A percentile compares a stretch with the other conserved stretches of the same genome.
These are phyloP conservation scores for Taiwanofungus camphoratus DNA, from an alignment of 1,284 basidiomycete genomes.

Conservation along the genomic window DNA sequence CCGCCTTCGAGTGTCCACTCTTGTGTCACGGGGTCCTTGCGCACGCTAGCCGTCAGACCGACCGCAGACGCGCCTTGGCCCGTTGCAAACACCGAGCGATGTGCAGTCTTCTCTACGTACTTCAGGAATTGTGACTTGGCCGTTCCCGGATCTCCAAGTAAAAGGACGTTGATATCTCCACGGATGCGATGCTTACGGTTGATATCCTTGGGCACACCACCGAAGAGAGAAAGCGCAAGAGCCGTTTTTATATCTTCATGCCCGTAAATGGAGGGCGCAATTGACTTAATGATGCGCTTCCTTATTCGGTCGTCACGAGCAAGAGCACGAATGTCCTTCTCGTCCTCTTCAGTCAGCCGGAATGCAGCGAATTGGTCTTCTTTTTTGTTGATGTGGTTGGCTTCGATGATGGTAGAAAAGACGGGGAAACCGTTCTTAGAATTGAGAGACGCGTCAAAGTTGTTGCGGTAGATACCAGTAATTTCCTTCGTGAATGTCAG, in stretches of 20 bases:
- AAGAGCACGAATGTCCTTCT: constrained; percentile 83
- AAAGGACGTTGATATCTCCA: constrained; percentile 94
- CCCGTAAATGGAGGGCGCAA: constrained; percentile 97
- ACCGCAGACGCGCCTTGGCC: constrained; percentile 98
- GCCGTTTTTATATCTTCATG: constrained; percentile 99
- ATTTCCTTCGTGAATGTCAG: constrained; percentile 55
- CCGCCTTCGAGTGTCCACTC: constrained; percentile 99
- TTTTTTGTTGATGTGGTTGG: constrained; percentile 97
- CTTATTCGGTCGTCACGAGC: constrained; percentile 90
- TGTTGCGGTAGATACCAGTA: constrained; percentile 97
- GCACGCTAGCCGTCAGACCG: constrained; percentile 95
- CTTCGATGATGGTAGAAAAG: constrained; percentile 97
- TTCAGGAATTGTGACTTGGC: constrained; percentile 99
- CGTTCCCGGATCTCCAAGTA: constrained; percentile 97
- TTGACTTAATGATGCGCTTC: constrained; percentile 96
- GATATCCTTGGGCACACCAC: constrained; percentile 92
- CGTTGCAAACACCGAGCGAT: constrained; percentile 96
- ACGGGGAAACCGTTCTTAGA: constrained; percentile 99
- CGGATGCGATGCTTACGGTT: constrained; percentile 95
- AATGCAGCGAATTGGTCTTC: constrained; percentile 94
- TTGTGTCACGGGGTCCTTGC: constrained; percentile 94
- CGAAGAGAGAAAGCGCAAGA: constrained; percentile 90
- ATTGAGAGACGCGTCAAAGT: constrained; percentile 97
- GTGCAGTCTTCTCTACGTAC: constrained; percentile 98
- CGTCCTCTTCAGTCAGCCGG: constrained; percentile 94